Conservation (phyloP, 75 land plant species). For the Chamaecyparis obtusa region DNA sequence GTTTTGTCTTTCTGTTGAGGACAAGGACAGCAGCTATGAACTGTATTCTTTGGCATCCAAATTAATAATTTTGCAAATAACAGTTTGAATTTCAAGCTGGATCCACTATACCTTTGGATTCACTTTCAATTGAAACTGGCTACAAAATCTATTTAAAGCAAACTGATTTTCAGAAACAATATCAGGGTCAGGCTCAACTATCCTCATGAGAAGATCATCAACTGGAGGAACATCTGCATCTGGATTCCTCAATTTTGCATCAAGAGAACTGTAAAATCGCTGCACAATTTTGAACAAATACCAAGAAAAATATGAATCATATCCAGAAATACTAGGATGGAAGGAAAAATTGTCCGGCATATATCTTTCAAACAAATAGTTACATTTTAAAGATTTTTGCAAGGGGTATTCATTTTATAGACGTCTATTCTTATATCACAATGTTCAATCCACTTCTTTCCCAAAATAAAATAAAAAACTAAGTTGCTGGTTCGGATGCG, state of each 20-base stretch:
- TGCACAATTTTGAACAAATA: conserved; percentile 16
- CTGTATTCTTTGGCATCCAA: neutral
- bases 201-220: conserved; percentile 53
- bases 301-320: neutral
- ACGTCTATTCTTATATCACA: neutral
- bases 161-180: conserved; percentile 47
- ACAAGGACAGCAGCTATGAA: neutral
- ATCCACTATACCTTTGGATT: conserved; percentile 63
- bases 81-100: neutral
- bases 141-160: conserved; percentile 38
- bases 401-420: neutral
- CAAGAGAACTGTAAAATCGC: conserved; percentile 78
- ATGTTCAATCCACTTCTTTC: neutral
- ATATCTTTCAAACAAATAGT: neutral
- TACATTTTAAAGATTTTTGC: neutral
- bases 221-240: conserved; percentile 87
- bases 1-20: conserved; percentile 62
- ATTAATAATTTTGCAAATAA: neutral
- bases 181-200: conserved; percentile 69
- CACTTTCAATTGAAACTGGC: conserved; percentile 58
- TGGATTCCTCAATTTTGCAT: conserved; percentile 57
- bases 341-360: too few species aligned
- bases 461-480: too few species aligned
- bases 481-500: too few species aligned
- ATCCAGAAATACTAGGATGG: neutral